These are phyloP conservation scores for Simplicillium sp. DNA, from an alignment of 2,329 filamentous ascomycete genomes.

Conservation along the genomic window DNA sequence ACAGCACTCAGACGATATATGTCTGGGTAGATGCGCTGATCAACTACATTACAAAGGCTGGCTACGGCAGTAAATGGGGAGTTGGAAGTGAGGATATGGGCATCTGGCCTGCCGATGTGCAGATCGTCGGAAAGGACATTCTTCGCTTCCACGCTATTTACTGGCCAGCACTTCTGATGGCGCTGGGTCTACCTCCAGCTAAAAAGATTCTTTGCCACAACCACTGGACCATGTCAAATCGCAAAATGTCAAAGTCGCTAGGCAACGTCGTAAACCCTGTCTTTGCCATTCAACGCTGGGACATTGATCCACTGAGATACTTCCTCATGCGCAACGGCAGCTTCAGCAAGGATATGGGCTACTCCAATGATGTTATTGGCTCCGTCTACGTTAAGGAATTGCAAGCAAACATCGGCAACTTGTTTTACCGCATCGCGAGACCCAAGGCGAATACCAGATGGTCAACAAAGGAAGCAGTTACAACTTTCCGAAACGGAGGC, in stretches of 20 bases:
- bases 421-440: constrained; percentile 61
- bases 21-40: constrained; percentile 96
- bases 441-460: constrained; percentile 47
- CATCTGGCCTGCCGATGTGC: constrained; percentile 85
- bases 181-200: constrained; percentile 69
- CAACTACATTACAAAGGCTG: constrained; percentile 84
- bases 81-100: constrained; percentile 51
- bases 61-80: constrained; percentile 56
- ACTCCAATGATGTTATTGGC: constrained; percentile 70
- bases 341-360: constrained; percentile 69
- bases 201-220: constrained; percentile 78
- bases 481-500: constrained; percentile 13
- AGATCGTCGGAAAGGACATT: constrained; percentile 95
- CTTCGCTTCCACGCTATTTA: constrained; percentile 94
- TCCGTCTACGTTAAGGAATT: constrained; percentile 72
- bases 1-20: constrained; percentile 83
- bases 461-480: constrained; percentile 53
- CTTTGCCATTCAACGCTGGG: constrained; percentile 81
- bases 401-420: constrained; percentile 70
- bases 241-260: constrained; percentile 94
- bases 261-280: constrained; percentile 95
- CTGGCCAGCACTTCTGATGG: constrained; percentile 94
- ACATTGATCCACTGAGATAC: constrained; percentile 78
- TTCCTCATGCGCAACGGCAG: constrained; percentile 78
- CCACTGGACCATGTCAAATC: constrained; percentile 86